Percentiles rank a stretch among this genome's conserved stretches.
phyloP scores from a whole-genome alignment of 257 asterid species.

The Misopates orontium region DNA sequence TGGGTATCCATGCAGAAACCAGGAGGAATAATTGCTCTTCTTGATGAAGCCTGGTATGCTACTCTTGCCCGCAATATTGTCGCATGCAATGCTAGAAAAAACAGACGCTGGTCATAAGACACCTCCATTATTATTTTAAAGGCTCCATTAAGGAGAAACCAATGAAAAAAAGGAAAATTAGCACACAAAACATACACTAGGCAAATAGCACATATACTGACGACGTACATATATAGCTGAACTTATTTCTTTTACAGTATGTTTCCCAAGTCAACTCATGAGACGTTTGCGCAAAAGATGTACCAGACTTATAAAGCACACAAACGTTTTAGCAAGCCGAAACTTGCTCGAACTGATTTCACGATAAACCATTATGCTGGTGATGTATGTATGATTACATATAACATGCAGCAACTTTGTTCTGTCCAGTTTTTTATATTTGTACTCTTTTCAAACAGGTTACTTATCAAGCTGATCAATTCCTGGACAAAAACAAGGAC shows the following conservation, averaged over 20 bases:
- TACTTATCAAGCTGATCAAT: slow-evolving; percentile 84
- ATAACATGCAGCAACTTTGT: slow-evolving; percentile 24
- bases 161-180: too few species aligned
- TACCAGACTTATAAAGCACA: slow-evolving; percentile 87
- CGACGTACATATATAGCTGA: slow-evolving; percentile 19
- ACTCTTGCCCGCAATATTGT: slow-evolving; percentile 17
- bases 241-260: slow-evolving; percentile 61
- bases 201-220: slow-evolving; percentile 1
- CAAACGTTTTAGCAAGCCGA: slow-evolving; percentile 93
- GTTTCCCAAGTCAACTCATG: slow-evolving; percentile 97
- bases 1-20: slow-evolving; percentile 70
- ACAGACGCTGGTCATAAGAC: not conserved
- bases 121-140: slow-evolving; percentile 16
- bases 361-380: slow-evolving; percentile 94
- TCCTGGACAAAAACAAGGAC: slow-evolving; percentile 95
- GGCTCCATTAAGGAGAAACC: not conserved
- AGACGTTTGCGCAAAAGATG: slow-evolving; percentile 94
- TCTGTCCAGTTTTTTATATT: slow-evolving; percentile 23
- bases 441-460: slow-evolving; percentile 56
- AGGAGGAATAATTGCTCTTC: slow-evolving; percentile 96
- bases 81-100: slow-evolving; percentile 14
- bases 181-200: not conserved
- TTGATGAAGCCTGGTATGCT: slow-evolving; percentile 95
- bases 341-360: slow-evolving; percentile 86
- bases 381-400: slow-evolving; percentile 58